Base-by-base conservation (phyloP, 1,284 basidiomycete genomes). In the Ustilago cynodontis region DNA sequence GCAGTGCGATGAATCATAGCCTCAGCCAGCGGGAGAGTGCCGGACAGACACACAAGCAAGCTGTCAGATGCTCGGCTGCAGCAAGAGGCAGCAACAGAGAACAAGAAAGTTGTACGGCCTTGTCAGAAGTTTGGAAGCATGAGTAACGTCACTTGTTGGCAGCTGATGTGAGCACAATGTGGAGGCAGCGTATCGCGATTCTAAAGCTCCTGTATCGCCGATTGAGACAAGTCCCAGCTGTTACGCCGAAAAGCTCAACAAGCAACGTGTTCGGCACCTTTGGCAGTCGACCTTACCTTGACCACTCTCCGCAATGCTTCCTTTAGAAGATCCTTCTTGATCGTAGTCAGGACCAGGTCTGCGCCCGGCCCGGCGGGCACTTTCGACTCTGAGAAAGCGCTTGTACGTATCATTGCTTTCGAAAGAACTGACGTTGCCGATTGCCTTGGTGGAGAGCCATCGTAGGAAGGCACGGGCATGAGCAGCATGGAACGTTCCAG, bases 1-100 rank as follows among this genome's bases (percentile, higher is more conserved):
- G 45, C 29, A 22, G 29, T 16, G 33, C 57, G 39, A 59, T 59
- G 58, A 51, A 59, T 59, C 58, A 59, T 51, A 49, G 20, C n/a
- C 31, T 41, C 20, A 18, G 14, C 24, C 47, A 43, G 47, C 47
- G 47, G 26, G 7, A 24, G 24, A 49, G 24, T 24, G 45, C 45
- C 45, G 24, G 24, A 29, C 26, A 50, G 49, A 9, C 24, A 29
- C 13, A 5, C 5, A 18, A 11, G 16, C 11, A 26, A 55, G 53
- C 53, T 41, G 53, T 55, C 53, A 55, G 37, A 55, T 22, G 39
- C 53, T 52, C 29, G 51, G 29, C n/a, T n/a, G 35, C 33, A 55
- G 53, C 20, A 37, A 33, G 31, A 33, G 11, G 31, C 31, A 33
- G 31, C 11, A 6, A 11, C 16, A 55, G 33, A 39, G 4, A 39